Conservation (phyloP, 2,329 filamentous ascomycete genomes). For the Daldinia sp. region DNA sequence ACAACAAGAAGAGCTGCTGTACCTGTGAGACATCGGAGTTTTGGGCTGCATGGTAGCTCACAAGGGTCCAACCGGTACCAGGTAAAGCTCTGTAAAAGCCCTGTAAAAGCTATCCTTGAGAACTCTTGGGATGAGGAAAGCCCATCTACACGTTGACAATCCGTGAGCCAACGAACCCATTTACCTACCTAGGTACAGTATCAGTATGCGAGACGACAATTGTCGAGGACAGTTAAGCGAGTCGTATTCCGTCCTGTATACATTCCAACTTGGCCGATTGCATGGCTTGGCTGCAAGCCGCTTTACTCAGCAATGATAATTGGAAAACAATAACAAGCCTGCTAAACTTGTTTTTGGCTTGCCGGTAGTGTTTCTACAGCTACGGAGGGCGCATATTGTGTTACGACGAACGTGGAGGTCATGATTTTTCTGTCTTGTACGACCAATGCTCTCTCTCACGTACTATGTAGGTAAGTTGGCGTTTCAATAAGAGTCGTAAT, state of each 20-base stretch:
- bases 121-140: constrained; percentile 13
- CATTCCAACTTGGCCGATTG: constrained; percentile 21
- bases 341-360: constrained; percentile 12
- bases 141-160: constrained; percentile 2
- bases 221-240: constrained; percentile 5
- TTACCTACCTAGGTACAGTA: too few species aligned
- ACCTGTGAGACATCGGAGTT: constrained; percentile 35
- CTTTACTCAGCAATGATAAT: constrained; percentile 32
- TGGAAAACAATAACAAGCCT: constrained; percentile 1
- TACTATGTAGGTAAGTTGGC: constrained; percentile 5
- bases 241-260: constrained; percentile 16
- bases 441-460: too few species aligned
- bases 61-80: constrained; percentile 24
- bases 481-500: constrained; percentile 9
- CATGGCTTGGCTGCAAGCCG: constrained; percentile 30
- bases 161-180: constrained; percentile 2
- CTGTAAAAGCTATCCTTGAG: constrained; percentile 11
- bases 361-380: constrained; percentile 6
- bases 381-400: constrained; percentile 20
- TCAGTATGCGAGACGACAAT: constrained; percentile 11
- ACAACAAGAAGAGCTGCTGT: constrained; percentile 26
- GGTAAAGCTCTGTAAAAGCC: too few species aligned
- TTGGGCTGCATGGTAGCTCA: constrained; percentile 30
- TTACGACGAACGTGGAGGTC: constrained; percentile 10
- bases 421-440: constrained; percentile 3